Evolutionary conservation across 371 early-diverging fungal species (phyloP).

Genomic region (Rhizomucor pusillus): DNA sequence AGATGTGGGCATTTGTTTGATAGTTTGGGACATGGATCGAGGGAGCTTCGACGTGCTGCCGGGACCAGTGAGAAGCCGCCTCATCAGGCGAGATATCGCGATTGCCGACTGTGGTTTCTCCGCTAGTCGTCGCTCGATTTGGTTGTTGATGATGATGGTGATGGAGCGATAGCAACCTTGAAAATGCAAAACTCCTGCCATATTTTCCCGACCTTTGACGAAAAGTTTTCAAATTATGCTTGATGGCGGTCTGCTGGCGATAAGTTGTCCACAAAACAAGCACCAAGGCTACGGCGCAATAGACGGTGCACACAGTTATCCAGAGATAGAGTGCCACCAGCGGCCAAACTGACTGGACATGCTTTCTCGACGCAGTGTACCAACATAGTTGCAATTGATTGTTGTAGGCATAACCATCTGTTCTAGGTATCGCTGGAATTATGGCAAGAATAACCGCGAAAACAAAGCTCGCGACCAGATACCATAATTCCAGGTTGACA

Average conservation of each 20-base stretch:
- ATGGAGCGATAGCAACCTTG: too few species aligned
- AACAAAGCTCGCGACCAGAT: not conserved
- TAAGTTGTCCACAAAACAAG: slow-evolving; percentile 12
- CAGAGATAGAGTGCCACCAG: slow-evolving; percentile 14
- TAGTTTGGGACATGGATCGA: not conserved
- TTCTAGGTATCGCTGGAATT: slow-evolving; percentile 5
- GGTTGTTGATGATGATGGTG: too few species aligned
- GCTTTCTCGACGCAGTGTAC: not conserved
- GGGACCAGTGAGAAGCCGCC: not conserved
- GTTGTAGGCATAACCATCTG: slow-evolving; percentile 7
- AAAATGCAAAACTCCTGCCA: too few species aligned
- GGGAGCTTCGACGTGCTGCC: not conserved
- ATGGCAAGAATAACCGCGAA: slow-evolving; percentile 7
- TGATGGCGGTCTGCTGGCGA: slow-evolving; percentile 8
- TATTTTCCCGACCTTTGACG: not conserved
- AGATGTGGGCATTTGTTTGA: not conserved
- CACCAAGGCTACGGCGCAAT: slow-evolving; percentile 7
- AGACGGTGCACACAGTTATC: slow-evolving; percentile 7
- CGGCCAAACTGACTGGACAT: slow-evolving; percentile 4
- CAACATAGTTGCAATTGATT: slow-evolving; percentile 5
- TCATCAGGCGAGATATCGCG: too few species aligned
- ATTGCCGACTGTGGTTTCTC: too few species aligned
- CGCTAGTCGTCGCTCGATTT: too few species aligned
- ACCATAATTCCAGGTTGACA: slow-evolving; percentile 6
- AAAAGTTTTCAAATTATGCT: slow-evolving; percentile 2